Evolutionary conservation across 2,329 filamentous ascomycete genomes (phyloP), one percentile per base, ranked within the genome.

Genomic region (Neonectria ditissima): DNA sequence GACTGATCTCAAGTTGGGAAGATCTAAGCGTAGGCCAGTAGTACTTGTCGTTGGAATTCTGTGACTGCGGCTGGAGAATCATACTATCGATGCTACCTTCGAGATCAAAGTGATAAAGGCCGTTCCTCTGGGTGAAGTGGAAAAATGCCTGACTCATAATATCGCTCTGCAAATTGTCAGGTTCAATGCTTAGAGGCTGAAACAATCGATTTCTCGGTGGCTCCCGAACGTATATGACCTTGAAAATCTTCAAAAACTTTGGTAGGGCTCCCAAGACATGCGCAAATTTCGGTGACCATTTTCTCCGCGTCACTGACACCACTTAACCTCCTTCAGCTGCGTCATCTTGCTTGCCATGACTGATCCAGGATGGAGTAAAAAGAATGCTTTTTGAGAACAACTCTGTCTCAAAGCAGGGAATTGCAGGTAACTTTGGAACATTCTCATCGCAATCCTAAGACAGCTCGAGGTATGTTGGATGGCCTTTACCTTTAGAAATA

Each of bases 121-220:
- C 48, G 20, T 50, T 20, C 13, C 48, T 43, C 32, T 63, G 55
- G 2, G 44, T 48, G 4, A 63, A 30, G 3, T 34, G 26, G 34
- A 22, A 34, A 2, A 63, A 30, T 0, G 55, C 43, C 10, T 37
- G 10, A 18, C 60, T 63, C 1, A 63, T 5, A 22, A 32, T 22
- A n/a, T 59, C 60, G n/a, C 26, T 26, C 18, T n/a, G 16, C 2
- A 16, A 30, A 13, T 28, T 26, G 0, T 16, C 13, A 16, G 43
- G 41, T 22, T 59, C 20, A n/a, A 63, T 47, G 8, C 55, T 63
- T 0, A 43, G 50, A 4, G 55, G 48, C 2, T 50, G 48, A 16
- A 44, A 59, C 8, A 24, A 32, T 9, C 54, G 55, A 24, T 63
- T 43, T 24, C 14, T 55, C 14, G 60, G 60, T 30, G 37, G 22